phyloP scores from a whole-genome alignment of 2,329 filamentous ascomycete genomes.

The Aspergillus sp. region DNA sequence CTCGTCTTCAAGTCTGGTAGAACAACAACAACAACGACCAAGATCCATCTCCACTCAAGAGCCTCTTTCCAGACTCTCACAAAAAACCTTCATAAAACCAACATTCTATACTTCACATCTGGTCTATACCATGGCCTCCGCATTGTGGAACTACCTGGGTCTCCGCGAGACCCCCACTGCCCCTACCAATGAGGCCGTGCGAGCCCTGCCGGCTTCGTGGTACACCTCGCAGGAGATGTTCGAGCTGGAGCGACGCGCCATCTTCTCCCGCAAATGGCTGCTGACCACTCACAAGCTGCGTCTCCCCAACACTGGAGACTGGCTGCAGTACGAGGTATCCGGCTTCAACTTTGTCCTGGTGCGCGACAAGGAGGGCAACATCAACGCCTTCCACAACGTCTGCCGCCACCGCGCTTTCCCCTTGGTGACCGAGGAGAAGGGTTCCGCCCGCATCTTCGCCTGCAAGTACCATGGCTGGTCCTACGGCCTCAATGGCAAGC shows the following conservation, averaged over 20 bases:
- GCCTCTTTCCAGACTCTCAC: too few species aligned
- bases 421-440: conserved; percentile 53
- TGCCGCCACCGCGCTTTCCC: conserved; percentile 63
- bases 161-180: conserved; percentile 13
- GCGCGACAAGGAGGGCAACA: conserved; percentile 52
- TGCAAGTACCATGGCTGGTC: conserved; percentile 66
- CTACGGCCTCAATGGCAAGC: conserved; percentile 58
- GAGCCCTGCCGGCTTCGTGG: conserved; percentile 55
- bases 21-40: too few species aligned
- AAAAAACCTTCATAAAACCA: too few species aligned
- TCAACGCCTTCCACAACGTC: conserved; percentile 63
- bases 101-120: not conserved
- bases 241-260: conserved; percentile 58
- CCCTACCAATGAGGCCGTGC: conserved; percentile 34
- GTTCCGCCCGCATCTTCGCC: conserved; percentile 54
- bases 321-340: conserved; percentile 57
- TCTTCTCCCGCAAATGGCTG: conserved; percentile 59
- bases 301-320: conserved; percentile 58
- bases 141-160: conserved; percentile 40
- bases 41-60: too few species aligned
- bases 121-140: not conserved
- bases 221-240: conserved; percentile 51
- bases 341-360: conserved; percentile 59
- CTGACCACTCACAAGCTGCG: conserved; percentile 47
- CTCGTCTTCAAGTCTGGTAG: too few species aligned